Evolutionary conservation across 257 asterid genomes (phyloP), one percentile per base, ranked within the genome.

Genomic region (Agastache rugosa): DNA sequence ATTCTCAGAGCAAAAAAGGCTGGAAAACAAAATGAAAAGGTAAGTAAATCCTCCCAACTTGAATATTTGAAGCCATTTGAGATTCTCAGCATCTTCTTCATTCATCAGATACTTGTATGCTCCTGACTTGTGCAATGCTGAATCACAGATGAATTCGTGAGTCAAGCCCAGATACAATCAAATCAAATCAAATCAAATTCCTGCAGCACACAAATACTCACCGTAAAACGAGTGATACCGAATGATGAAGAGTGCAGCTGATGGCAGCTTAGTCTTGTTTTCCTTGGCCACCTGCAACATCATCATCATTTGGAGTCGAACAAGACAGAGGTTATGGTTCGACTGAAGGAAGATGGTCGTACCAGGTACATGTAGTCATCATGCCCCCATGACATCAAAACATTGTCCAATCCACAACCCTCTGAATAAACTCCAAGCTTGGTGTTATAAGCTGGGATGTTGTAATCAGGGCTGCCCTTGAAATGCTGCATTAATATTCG

Each of bases 301-400:
- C 19, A 14, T 17, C 17, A 63, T 8, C 62, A 44, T 65, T 41
- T 44, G 25, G 45, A 9, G 31, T 8, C 16, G 17, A 63, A 8
- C 35, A 20, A 11, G 69, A 19, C 15, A 8, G 19, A 14, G 29
- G 15, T 16, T 29, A 56, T 23, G 65, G 44, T 53, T 23, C 37
- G 63, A 56, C 65, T 27, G 15, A 12, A 19, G 25, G 16, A 53
- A 19, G 17, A 12, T 14, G 8, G 5, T 8, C 8, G 14, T 81
- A 84, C 89, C 84, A 85, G 64, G 78, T 82, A 85, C 89, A 85
- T 80, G 71, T 82, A 82, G 71, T 85, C 87, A n/a, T 82, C 87
- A 12, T 85, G 89, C 19, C 87, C 89, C 82, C 82, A 85, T 3
- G 89, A 80, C 87, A 85, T 85, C 44, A 75, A 14, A 44, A 85